Base-by-base conservation (phyloP, 202 grass and related monocot species). In the Panicum hallii region DNA sequence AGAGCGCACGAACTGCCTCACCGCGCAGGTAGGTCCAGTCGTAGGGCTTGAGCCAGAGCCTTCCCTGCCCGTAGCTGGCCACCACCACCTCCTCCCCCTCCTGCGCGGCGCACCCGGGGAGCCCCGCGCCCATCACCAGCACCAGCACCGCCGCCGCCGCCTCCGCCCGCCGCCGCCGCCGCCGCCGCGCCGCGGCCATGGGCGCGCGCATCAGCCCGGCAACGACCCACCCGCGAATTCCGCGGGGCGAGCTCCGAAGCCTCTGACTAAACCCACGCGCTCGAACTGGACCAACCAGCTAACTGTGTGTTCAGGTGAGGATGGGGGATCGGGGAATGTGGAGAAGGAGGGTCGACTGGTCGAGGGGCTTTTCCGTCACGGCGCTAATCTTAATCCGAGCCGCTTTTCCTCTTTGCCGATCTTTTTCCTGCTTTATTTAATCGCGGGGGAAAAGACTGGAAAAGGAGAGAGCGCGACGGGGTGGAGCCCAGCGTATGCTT, bases 21-120 rank as follows among this genome's bases (percentile, higher is more conserved):
- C 96, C 91, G 82, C 96, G 90, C 67, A 99, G 84, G 87, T 99
- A 99, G 43, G 74, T 95, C 93, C 96, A 99, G 63, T 95, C 93
- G 91, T 94, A 95, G 49, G 88, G 91, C 78, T 74, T 89, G 34
- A 99, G 91, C 86, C 69, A 88, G 69, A 95, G 85, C 50, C 70
- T 84, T 43, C 43, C 41, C 78, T 93, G 87, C 12, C 86, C 88
- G 79, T 87, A 99, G 96, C 91, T 94, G 15, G 88, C 70, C 52
- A 90, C 15, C 58, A 94, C 90, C 70, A 64, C 80, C 52, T 76
- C 80, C 80, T 87, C 79, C 67, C 22, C 53, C 79, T 71, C 53
- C 79, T 71, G 66, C 23, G 75, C 61, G 28, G 20, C 68, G 70
- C 82, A 80, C 2, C 75, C 20, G 0, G 47, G 0, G 26, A 63